Evolutionary conservation across 352 stramenopile species (phyloP), one percentile per base, ranked within the genome.

Genomic region (Saprolegnia diclina): DNA sequence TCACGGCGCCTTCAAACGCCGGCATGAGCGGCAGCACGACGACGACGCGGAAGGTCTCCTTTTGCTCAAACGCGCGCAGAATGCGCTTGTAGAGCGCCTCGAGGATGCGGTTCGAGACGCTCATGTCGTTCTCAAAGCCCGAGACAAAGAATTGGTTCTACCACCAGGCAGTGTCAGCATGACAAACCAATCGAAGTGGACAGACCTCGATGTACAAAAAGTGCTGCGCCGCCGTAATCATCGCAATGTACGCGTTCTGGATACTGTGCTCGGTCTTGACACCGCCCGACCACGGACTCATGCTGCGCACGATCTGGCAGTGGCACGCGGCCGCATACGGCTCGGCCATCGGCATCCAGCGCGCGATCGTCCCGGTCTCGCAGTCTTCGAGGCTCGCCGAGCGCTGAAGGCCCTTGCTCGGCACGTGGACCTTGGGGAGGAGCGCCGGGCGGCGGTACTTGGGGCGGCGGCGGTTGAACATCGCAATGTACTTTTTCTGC

Each of bases 131-230:
- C 18, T 76, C 67, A 69, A 83, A 83, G 24, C 76, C 75, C 26
- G 79, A 78, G 16, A 70, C 66, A 50, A 75, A 75, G 52, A 76
- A 74, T 65, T 77, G 72, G 61, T 82, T 83, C 65, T 82, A 79
- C 13, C 46, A 62, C 72, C 5, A 35, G 5, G 11, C 73, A 71
- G 56, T 76, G 71, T 52, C 77, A 79, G 53, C 75, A 24, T 45
- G 77, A n/a, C 5, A 18, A 14, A 16, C 32, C 24, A 18, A 35
- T 63, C 4, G 65, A 71, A 5, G 56, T 61, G 7, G 42, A 64
- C 77, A 72, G 44, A 46, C 67, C 59, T 87, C 79, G 52, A 87
- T 86, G 65, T 87, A 87, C 19, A 87, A 78, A 65, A 67, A 80
- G 59, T 84, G 77, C 59, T 79, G 72, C 32, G 78, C 76, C 29